Evolutionary conservation across 805 yeast genomes (phyloP).

Genomic region (Yarrowia bubula): DNA sequence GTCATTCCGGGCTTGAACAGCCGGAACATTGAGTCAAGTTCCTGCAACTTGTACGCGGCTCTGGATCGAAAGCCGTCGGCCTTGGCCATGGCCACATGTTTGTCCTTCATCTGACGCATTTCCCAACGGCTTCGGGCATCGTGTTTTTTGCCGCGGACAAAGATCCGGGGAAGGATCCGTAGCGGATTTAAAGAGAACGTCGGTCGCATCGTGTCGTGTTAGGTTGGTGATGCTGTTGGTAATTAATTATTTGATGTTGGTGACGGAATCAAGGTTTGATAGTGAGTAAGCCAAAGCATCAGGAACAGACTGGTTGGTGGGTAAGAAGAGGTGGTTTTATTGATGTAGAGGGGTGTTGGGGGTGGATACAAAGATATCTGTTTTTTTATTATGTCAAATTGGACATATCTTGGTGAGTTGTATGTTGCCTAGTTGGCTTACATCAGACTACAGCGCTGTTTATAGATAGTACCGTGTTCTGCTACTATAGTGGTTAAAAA

Average conservation of each 20-base stretch:
- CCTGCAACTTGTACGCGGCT: conserved; percentile 85
- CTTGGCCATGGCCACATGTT: conserved; percentile 65
- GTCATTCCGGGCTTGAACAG: conserved; percentile 56
- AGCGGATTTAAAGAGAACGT: not conserved
- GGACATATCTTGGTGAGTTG: too few relatives aligned
- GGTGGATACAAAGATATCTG: too few relatives aligned
- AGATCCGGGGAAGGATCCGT: not conserved
- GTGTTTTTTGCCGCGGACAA: conserved; percentile 10
- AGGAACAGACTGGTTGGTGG: too few relatives aligned
- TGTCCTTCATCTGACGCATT: conserved; percentile 64
- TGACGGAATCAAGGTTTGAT: too few relatives aligned
- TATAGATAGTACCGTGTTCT: too few relatives aligned
- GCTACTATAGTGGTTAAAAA: too few relatives aligned
- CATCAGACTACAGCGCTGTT: too few relatives aligned
- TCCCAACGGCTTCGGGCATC: conserved; percentile 71
- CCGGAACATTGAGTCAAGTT: conserved; percentile 63
- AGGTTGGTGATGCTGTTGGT: not conserved
- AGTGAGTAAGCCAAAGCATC: too few relatives aligned
- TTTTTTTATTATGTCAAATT: too few relatives aligned
- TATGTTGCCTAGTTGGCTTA: too few relatives aligned
- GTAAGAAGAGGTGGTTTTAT: too few relatives aligned
- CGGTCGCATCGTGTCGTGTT: not conserved
- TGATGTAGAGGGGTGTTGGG: too few relatives aligned
- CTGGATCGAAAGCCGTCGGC: conserved; percentile 65
- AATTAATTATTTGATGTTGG: not conserved